These are phyloP conservation scores for Cryptococcus wingfieldii DNA, from an alignment of 1,284 basidiomycete species.

Conservation along the genomic window DNA sequence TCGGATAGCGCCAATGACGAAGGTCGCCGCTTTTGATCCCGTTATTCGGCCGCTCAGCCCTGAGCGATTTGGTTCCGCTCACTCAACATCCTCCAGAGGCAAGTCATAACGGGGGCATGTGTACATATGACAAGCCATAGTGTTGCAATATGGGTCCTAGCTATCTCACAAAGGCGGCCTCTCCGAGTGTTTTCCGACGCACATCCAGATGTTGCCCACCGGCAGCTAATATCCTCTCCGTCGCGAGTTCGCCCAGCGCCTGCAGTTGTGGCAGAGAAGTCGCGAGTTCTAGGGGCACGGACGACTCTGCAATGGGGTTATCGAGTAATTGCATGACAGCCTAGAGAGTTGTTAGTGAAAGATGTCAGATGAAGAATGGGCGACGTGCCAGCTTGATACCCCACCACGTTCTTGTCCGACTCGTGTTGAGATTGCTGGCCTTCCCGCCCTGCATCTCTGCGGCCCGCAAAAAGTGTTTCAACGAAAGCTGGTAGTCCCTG, in stretches of 20 bases:
- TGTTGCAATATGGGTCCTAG: too few species aligned
- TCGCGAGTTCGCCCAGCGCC: conserved; percentile 65
- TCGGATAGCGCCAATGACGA: too few species aligned
- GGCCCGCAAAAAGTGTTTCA: conserved; percentile 75
- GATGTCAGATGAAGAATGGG: not conserved
- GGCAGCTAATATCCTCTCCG: conserved; percentile 56
- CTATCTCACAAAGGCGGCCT: not conserved
- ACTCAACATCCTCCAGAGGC: too few species aligned
- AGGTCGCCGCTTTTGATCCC: too few species aligned
- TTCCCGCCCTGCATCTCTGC: conserved; percentile 72
- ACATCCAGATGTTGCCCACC: conserved; percentile 26
- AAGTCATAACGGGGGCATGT: too few species aligned
- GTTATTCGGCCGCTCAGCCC: too few species aligned
- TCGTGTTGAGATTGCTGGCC: conserved; percentile 16
- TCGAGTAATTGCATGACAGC: conserved; percentile 58
- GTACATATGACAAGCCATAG: too few species aligned
- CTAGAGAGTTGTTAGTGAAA: conserved; percentile 43
- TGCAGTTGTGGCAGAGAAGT: conserved; percentile 54
- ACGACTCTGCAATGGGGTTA: conserved; percentile 32
- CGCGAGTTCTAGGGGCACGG: conserved; percentile 58
- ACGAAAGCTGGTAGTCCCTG: conserved; percentile 64
- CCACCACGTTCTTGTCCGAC: conserved; percentile 62
- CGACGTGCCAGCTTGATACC: conserved; percentile 73
- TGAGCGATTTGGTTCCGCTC: too few species aligned
- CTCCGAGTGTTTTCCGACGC: conserved; percentile 42